Conservation (phyloP, 78 protist genomes). For the Dictyostelium firmibasis region DNA sequence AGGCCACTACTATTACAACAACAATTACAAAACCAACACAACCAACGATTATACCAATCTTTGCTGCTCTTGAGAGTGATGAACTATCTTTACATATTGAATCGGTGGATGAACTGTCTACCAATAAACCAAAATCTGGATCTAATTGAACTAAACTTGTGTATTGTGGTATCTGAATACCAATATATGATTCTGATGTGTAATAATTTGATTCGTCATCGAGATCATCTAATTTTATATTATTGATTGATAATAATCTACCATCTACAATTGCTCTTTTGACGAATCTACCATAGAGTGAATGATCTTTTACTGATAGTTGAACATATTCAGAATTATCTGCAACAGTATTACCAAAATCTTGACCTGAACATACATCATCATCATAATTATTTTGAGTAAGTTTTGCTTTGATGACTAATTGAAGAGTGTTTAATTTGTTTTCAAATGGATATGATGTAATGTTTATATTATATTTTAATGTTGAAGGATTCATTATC, state of each 20-base stretch:
- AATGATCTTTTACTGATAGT: neutral
- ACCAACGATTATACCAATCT: neutral
- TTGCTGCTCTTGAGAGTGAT: neutral
- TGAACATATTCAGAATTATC: neutral
- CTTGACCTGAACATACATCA: neutral
- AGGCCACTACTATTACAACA: neutral
- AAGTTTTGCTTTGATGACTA: neutral
- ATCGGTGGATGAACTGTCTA: neutral
- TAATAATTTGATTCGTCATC: neutral
- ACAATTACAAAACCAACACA: neutral
- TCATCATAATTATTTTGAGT: neutral
- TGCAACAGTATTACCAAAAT: neutral
- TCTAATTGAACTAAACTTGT: neutral
- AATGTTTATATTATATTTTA: neutral
- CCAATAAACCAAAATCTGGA: neutral
- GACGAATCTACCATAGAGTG: constrained; percentile 2
- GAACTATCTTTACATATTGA: neutral
- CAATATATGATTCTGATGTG: neutral
- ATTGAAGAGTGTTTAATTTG: neutral
- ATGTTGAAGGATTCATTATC: neutral
- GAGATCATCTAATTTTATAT: neutral
- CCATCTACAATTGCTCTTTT: neutral
- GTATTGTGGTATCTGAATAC: neutral
- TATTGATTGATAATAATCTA: neutral
- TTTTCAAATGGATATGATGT: neutral